Base-by-base conservation (phyloP, 805 yeast species). In the Sugiyamaella americana region DNA sequence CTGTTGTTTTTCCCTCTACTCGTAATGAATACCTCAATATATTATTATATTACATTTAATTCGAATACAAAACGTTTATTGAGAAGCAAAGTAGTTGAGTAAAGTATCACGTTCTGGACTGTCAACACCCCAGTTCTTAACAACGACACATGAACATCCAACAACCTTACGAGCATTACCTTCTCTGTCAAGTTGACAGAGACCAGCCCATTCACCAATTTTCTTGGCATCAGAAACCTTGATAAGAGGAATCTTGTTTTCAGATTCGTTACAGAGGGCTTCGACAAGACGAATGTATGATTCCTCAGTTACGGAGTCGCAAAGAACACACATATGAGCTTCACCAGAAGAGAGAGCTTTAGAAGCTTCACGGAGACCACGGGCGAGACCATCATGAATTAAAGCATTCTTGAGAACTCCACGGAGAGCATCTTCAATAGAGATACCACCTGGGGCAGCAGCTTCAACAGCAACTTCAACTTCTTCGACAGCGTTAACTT, bases 141-240 rank as follows among this genome's bases (percentile, higher is more conserved):
- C 87, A 67, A 93, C 98, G 71, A 91, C 97, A 76, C 95, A 91
- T 66, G 98, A 89, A 76, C 96, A 95, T 78, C 98, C 98, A 73
- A 93, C 98, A 67, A 93, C 98, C 87, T 93, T 93, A 82, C 97
- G 88, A 78, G 98, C 96, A 81, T 91, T 88, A 79, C 98, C 99
- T 68, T 93, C 98, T 79, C 96, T 87, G 94, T 93, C 98, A 68
- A 91, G 83, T 78, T 88, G 87, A 80, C 96, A 93, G 65, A 93
- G 81, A 85, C 98, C 98, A 69, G 98, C 98, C 98, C 98, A 93
- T 82, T 93, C 98, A 82, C 99, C 99, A 72, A 93, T 83, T 80
- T 87, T 86, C 84, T 93, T 93, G 71, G 98, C 96, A 72, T 93
- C 98, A 66, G 98, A 86, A 65, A 93, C 98, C 85, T 93, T 93